Base-by-base conservation (phyloP, 2,329 filamentous ascomycete genomes). In the Coleophoma crateriformis region DNA sequence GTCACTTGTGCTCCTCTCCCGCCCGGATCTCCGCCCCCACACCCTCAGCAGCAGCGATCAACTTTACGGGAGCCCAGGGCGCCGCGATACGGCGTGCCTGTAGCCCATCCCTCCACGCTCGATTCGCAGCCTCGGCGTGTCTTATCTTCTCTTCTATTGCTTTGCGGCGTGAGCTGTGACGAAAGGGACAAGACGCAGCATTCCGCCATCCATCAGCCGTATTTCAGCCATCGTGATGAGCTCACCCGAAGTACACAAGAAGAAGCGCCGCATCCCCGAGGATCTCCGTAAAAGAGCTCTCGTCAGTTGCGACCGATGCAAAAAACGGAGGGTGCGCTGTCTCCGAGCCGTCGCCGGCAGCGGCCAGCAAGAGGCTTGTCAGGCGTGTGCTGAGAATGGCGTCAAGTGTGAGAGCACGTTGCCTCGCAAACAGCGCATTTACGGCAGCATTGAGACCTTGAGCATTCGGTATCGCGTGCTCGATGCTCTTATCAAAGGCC, bases 361-460 rank as follows among this genome's bases (percentile, higher is more conserved):
- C 14, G 60, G 60, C 19, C 51, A 53, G 3, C 58, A 62, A n/a
- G 57, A 63, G 33, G 53, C 62, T 3, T 73, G 70, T 50, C 66
- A 69, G 40, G 65, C 66, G 48, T 73, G 71, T 52, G 55, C 65
- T 45, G 60, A 68, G 44, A 64, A 62, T 20, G 67, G 65, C 8
- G 67, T 70, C 22, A 57, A 60, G 33, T 73, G 71, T 56, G 67
- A 72, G 54, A 71, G 66, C 7, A 72, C 69, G 11, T 58, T 72
- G 34, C 71, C 71, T 6, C 65, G 71, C 20, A 73, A 73, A 53
- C 69, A 71, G 37, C 60, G 71, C 33, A 69, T 73, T 11, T 73
- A 73, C 48, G 71, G 71, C 14, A 72, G 70, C 50, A 67, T 72
- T 7, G 71, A 73, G 52, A 71, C 69, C n/a, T 58, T 73, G 40